Evolutionary conservation across 495 filamentous ascomycete genomes (phyloP).

Genomic region (Daldinia decipiens): DNA sequence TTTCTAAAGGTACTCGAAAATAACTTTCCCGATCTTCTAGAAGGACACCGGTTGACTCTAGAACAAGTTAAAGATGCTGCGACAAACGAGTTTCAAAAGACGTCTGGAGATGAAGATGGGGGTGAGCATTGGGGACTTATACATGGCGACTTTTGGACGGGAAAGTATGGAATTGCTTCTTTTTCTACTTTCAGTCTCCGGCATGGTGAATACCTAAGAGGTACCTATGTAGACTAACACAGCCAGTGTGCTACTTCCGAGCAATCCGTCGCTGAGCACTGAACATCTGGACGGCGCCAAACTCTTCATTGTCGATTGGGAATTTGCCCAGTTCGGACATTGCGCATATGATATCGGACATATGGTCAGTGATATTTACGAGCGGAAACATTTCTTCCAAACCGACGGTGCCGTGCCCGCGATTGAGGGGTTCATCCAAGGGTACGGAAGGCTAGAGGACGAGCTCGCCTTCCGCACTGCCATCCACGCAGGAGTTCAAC

Average conservation of each 20-base stretch:
- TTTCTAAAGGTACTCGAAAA: not conserved
- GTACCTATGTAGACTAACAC: not conserved
- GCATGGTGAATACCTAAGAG: not conserved
- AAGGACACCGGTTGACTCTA: not conserved
- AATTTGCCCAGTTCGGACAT: not conserved
- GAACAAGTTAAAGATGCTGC: not conserved
- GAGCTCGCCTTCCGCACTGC: conserved; percentile 2
- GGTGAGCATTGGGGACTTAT: not conserved
- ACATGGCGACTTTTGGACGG: not conserved
- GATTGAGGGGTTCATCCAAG: not conserved
- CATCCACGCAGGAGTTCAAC: not conserved
- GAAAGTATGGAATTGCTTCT: not conserved
- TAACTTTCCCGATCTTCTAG: not conserved
- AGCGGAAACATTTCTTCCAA: not conserved
- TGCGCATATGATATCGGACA: not conserved
- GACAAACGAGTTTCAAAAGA: not conserved
- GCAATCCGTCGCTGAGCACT: not conserved
- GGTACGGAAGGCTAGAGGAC: not conserved
- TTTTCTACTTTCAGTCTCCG: not conserved
- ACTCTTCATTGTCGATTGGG: conserved; percentile 2
- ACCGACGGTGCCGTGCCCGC: not conserved
- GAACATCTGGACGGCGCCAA: not conserved
- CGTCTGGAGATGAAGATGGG: not conserved
- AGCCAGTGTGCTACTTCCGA: not conserved
- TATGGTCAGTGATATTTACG: not conserved